These are phyloP conservation scores for Pulicaria dysenterica DNA, from an alignment of 129 eudicot genomes.

Conservation along the genomic window DNA sequence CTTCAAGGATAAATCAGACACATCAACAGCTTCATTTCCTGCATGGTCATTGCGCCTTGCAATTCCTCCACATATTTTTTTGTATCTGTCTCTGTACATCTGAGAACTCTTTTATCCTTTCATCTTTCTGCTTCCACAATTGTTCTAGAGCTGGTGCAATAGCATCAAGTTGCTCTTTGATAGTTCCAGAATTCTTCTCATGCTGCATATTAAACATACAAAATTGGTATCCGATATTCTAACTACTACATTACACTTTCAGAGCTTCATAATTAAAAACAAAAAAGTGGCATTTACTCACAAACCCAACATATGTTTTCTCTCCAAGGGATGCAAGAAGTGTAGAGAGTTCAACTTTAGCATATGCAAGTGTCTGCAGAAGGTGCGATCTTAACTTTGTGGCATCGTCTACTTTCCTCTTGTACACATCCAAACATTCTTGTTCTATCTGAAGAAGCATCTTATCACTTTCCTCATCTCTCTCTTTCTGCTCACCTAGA, in stretches of 20 bases:
- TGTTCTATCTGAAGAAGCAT: conserved; percentile 92
- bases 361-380: conserved; percentile 55
- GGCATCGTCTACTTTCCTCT: conserved; percentile 68
- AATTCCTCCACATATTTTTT: conserved; percentile 66
- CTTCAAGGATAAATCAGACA: conserved; percentile 60
- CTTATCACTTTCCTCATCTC: conserved; percentile 84
- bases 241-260: neutral
- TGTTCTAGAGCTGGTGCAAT: conserved; percentile 57
- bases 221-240: conserved; percentile 3
- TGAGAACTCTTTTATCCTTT: conserved; percentile 66
- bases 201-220: conserved; percentile 31
- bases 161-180: conserved; percentile 63
- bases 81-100: conserved; percentile 59
- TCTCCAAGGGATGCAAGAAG: conserved; percentile 70
- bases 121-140: conserved; percentile 63
- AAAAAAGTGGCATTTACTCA: conserved; percentile 32
- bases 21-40: conserved; percentile 52
- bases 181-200: conserved; percentile 54
- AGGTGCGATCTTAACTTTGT: conserved; percentile 68
- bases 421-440: conserved; percentile 78
- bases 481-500: no score
- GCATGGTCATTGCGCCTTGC: conserved; percentile 54
- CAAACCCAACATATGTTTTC: conserved; percentile 53
- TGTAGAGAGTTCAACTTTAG: conserved; percentile 63
- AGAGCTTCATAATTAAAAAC: neutral